Evolutionary conservation across 1,139 yeast species (phyloP), one percentile per base, ranked within the genome.

Genomic region (Taphrina populina): DNA sequence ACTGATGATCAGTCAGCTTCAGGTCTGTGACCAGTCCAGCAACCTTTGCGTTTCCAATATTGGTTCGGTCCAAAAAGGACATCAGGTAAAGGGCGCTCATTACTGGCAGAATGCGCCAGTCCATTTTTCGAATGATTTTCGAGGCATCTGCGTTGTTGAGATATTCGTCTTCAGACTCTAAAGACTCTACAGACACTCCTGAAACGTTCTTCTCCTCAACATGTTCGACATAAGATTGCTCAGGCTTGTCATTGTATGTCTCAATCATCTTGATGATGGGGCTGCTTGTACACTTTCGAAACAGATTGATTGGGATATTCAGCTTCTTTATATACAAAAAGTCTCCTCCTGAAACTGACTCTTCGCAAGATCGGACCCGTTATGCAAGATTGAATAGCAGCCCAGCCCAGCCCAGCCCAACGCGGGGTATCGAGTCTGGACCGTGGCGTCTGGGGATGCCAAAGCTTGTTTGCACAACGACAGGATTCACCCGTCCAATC

Each of bases 21-120:
- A 83, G 70, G 52, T 80, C 83, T 4, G 65, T 67, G 24, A 76
- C 70, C 62, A 80, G 68, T 6, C 83, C 83, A 60, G 80, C 80
- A 59, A 80, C 72, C 60, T 77, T 79, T 70, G 51, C 51, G 21
- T 44, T 44, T 6, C 45, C 45, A 55, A 81, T 80, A 63, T 80
- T 80, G 40, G 80, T 83, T 66, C 83, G 71, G 65, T 80, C 84
- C 64, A 80, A 71, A 62, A 80, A 80, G 2, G 82, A 80, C 49
- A 52, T 34, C 24, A 52, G 49, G 36, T 52, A 52, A 43, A 52
- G 56, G 4, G 34, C 43, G 21, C 41, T 24, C 56, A 52, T 52
- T 29, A 52, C 49, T 11, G 56, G 56, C 30, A 52, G 40, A 36
- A 52, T 52, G 13, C 44, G 44, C 43, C 45, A 34, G 36, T 52